Base-by-base conservation (phyloP, 768 basidiomycete species). In the Kockovaella imperatae region DNA sequence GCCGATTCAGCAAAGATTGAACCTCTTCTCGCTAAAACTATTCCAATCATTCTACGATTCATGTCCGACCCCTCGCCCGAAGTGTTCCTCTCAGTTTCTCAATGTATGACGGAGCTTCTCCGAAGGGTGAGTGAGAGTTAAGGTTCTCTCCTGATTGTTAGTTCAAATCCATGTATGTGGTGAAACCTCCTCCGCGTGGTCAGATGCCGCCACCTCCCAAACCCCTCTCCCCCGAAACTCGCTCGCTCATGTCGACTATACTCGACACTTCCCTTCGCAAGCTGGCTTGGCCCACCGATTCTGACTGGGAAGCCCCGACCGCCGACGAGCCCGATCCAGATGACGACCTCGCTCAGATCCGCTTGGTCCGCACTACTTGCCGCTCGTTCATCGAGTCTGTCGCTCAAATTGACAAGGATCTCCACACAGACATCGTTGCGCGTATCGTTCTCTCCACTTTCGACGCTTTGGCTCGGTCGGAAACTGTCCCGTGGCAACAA, bases 61-160 rank as follows among this genome's bases (percentile, higher is more conserved):
- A 76, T 97, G 74, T 83, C 83, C 7, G 95, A 97, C 63, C 77
- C 83, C 23, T 86, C 87, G 55, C 87, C 91, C 53, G 90, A 93
- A 60, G 90, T 87, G 5, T 83, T 83, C 54, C 80, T 81, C 18
- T 84, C 90, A 5, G 77, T 96, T 32, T 87, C 90, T 62, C 82
- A 86, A 3, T 74, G 95, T 47, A 74, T 95, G 13, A 80, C 83
- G 53, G 77, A 79, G 18, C 74, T 95, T 47, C 78, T 99, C 31
- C 75, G 77, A 25, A 78, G 77, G 42, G 90, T 90, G 68, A 69
- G 84, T 77, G 5, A 31, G 28, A 34, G 41, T 62, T 53, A 42
- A 25, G 40, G 10, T 48, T 35, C 18, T 13, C n/a, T 29, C 32
- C 17, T 45, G 18, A 31, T 15, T 21, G 28, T 15, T 49, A 95